Evolutionary conservation across 1,284 basidiomycete species (phyloP), one percentile per base, ranked within the genome.

Genomic region (Heterobasidion occidentale): DNA sequence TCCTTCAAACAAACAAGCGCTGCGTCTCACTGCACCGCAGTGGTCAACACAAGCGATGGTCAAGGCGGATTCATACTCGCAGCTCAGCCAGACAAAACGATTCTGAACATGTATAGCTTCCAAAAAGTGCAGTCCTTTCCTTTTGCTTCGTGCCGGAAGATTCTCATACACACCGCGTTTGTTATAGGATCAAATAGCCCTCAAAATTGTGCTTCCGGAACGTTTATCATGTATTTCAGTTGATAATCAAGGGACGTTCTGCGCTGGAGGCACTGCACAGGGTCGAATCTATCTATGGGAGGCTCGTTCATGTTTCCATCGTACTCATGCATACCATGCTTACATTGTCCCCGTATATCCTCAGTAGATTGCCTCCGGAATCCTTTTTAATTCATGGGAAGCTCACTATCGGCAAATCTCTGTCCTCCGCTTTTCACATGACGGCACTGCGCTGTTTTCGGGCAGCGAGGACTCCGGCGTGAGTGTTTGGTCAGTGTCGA

Each of bases 211-310:
- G 15, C 76, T 98, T 0, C 93, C 96, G 0, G 94, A 98, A 69
- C 92, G 90, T 66, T 74, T 98, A 52, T 79, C 84, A 11, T 92
- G 90, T 63, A 78, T 98, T 46, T 77, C 88, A 2, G 68, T 91
- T 6, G 92, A 94, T 66, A 78, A 78, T 3, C 76, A 75, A 52
- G 93, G 92, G 2, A 72, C 77, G 19, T 91, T 87, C 63, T 90
- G 91, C 62, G 94, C 92, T 0, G 94, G 88, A 12, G 96, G 94
- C 20, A 94, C 92, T 0, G 71, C 80, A 1, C 89, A 91, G 65
- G 96, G 96, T 34, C 84, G 94, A 53, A 82, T 98, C 64, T 95
- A 94, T 67, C 72, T 99, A 1, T 99, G 96, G 96, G 94, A 97
- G 88, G 93, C 86, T 62, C 64, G 84, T 76, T 51, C 17, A 36